These are phyloP conservation scores for Pseudozyma sp. DNA, from an alignment of 1,284 basidiomycete species.

Conservation along the genomic window DNA sequence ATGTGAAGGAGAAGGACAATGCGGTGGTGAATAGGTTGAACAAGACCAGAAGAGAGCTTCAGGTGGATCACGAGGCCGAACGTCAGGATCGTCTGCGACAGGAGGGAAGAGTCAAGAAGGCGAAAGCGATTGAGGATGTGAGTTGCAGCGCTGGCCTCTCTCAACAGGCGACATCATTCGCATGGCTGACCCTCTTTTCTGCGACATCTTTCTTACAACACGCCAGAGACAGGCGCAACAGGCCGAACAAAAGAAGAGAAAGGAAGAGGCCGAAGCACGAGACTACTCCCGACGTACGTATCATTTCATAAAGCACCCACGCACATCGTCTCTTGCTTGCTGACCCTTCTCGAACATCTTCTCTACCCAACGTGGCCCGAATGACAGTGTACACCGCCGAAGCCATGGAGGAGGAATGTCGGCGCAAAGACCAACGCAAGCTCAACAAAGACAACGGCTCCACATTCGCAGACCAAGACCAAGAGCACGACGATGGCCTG, in stretches of 20 bases:
- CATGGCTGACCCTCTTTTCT: not conserved
- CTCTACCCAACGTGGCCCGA: no score
- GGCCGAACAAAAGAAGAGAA: constrained; percentile 70
- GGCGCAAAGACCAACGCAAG: constrained; percentile 46
- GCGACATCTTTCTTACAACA: no score
- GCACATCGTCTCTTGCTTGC: not conserved
- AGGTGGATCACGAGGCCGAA: constrained; percentile 90
- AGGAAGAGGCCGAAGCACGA: constrained; percentile 71
- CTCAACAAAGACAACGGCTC: constrained; percentile 30
- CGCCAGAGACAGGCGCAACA: constrained; percentile 49
- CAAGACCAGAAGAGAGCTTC: constrained; percentile 81
- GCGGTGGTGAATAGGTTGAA: constrained; percentile 90
- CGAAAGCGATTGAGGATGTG: constrained; percentile 53
- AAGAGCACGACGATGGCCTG: constrained; percentile 46
- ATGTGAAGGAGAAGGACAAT: constrained; percentile 86
- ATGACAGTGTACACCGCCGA: constrained; percentile 56
- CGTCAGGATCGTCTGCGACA: constrained; percentile 74
- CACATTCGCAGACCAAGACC: constrained; percentile 21
- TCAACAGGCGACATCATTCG: no score
- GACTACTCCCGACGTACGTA: constrained; percentile 70
- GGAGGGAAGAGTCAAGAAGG: constrained; percentile 56
- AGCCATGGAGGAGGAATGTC: constrained; percentile 58
- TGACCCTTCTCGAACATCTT: not conserved
- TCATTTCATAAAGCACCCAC: not conserved
- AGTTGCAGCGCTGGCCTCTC: constrained; percentile 5